Evolutionary conservation across 495 filamentous ascomycete genomes (phyloP).

Genomic region (Hypoxylon fragiforme): DNA sequence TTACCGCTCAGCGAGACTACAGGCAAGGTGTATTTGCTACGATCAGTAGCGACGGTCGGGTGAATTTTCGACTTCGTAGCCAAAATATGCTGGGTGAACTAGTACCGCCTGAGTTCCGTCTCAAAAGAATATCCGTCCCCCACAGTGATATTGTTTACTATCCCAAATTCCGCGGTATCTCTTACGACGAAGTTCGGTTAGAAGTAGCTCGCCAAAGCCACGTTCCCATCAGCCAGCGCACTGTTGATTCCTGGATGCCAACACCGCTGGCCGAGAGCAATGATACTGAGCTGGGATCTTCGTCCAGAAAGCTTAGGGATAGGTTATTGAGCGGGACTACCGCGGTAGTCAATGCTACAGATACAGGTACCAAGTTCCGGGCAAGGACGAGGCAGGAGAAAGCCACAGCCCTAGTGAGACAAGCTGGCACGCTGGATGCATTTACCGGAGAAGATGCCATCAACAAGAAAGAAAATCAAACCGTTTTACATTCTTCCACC

Average conservation of each 20-base stretch:
- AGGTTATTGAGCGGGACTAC: neutral
- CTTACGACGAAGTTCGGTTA: conserved; percentile 10
- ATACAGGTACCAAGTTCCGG: too few relatives aligned
- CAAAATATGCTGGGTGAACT: conserved; percentile 10
- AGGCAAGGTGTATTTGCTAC: conserved; percentile 15
- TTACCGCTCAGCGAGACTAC: conserved; percentile 6
- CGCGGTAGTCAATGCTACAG: neutral
- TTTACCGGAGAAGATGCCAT: neutral
- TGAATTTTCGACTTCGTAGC: conserved; percentile 13
- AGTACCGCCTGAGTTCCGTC: conserved; percentile 9
- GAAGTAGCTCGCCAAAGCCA: conserved; percentile 14
- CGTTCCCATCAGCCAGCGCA: neutral
- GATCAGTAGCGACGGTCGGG: neutral
- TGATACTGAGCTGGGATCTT: neutral
- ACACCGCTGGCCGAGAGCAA: neutral
- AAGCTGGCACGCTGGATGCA: neutral
- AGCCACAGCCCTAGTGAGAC: neutral
- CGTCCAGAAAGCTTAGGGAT: neutral
- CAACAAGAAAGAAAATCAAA: too few relatives aligned
- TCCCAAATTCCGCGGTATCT: conserved; percentile 6
- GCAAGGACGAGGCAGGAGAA: neutral
- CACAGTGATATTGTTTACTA: conserved; percentile 10
- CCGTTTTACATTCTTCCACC: neutral
- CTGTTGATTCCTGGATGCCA: neutral
- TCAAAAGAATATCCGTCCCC: conserved; percentile 5